Evolutionary conservation across 208 protist species (phyloP).

Genomic region (Acanthamoeba divionensis): DNA sequence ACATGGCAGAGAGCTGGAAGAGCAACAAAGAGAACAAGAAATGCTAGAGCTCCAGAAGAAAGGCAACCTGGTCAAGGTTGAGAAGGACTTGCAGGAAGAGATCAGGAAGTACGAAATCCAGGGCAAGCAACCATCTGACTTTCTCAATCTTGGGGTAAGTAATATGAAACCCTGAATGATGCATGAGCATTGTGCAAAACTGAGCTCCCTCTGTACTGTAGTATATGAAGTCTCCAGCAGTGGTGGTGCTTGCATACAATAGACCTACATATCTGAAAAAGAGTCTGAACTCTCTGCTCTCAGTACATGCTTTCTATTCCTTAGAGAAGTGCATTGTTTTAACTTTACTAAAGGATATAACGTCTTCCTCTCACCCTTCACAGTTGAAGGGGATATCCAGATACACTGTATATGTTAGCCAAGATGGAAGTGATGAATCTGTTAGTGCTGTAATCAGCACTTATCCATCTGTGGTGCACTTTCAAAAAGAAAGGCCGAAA

Average conservation of each 20-base stretch:
- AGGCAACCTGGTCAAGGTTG: no score
- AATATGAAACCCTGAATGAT: no score
- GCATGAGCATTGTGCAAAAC: no score
- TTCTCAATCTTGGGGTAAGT: no score
- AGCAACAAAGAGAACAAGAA: no score
- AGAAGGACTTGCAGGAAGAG: no score
- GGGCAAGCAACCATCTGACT: no score
- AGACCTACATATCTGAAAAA: not conserved
- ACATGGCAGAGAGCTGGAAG: no score
- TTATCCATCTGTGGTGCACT: not conserved
- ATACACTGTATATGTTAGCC: slow-evolving; percentile 7
- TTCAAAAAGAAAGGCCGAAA: not conserved
- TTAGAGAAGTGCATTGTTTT: not conserved
- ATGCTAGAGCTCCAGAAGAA: no score
- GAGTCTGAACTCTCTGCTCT: not conserved
- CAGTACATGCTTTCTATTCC: not conserved
- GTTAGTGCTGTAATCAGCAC: not conserved
- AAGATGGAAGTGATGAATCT: not conserved
- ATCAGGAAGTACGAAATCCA: no score
- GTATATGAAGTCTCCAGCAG: slow-evolving; percentile 16
- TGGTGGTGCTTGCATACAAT: slow-evolving; percentile 49
- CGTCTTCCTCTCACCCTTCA: not conserved
- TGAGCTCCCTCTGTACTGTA: not conserved
- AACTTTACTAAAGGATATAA: not conserved
- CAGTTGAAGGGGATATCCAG: not conserved